Conservation (phyloP, 1,139 yeast genomes). For the Saccharomyces pastorianus region DNA sequence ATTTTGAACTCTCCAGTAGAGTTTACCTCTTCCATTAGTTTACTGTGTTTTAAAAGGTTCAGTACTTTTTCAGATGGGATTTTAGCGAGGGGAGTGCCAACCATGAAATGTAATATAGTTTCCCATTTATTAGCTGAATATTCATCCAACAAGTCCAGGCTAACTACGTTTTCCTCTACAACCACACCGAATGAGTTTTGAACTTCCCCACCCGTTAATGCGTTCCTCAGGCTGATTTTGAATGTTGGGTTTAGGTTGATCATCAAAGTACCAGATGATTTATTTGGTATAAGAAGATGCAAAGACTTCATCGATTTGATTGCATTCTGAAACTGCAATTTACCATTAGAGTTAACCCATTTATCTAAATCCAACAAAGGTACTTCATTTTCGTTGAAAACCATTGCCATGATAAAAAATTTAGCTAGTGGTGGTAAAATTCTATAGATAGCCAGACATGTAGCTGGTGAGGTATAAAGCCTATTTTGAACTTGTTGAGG, state of each 20-base stretch:
- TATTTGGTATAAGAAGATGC: slow-evolving; percentile 60
- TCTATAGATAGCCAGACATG: slow-evolving; percentile 85
- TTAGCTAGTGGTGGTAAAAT: slow-evolving; percentile 84
- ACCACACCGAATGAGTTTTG: slow-evolving; percentile 47
- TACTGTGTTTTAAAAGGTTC: slow-evolving; percentile 61
- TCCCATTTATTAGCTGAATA: slow-evolving; percentile 92
- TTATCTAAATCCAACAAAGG: slow-evolving; percentile 60
- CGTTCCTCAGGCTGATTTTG: slow-evolving; percentile 66
- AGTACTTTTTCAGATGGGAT: slow-evolving; percentile 66
- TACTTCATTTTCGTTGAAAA: slow-evolving; percentile 71
- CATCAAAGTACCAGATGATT: slow-evolving; percentile 24
- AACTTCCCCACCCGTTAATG: slow-evolving; percentile 65
- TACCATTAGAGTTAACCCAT: slow-evolving; percentile 59
- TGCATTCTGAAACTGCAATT: slow-evolving; percentile 56
- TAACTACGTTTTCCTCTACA: slow-evolving; percentile 42
- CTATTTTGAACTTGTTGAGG: slow-evolving; percentile 78
- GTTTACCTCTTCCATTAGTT: slow-evolving; percentile 66
- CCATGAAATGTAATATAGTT: slow-evolving; percentile 92
- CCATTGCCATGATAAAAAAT: slow-evolving; percentile 77
- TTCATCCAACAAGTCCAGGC: slow-evolving; percentile 57
- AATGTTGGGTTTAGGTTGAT: slow-evolving; percentile 62
- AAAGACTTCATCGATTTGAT: slow-evolving; percentile 66
- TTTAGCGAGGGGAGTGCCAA: slow-evolving; percentile 67
- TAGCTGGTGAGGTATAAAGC: slow-evolving; percentile 78
- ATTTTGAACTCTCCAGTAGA: slow-evolving; percentile 50